These are phyloP conservation scores for Yamadazyma scolyti DNA, from an alignment of 805 yeast genomes.

Conservation along the genomic window DNA sequence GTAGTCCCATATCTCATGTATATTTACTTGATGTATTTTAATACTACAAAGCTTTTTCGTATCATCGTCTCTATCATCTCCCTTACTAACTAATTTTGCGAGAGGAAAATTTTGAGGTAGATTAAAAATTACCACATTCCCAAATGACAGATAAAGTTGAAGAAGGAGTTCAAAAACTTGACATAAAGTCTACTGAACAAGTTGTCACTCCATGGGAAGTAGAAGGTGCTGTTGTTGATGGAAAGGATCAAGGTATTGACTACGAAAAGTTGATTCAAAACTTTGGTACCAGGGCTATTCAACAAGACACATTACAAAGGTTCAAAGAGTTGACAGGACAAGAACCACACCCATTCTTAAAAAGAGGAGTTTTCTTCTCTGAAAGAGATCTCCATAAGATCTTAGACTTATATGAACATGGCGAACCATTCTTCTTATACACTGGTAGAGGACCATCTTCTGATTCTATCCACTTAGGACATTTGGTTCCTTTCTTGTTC, in stretches of 20 bases:
- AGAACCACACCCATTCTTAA: constrained; percentile 84
- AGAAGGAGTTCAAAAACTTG: constrained; percentile 9
- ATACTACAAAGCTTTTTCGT: constrained; percentile 8
- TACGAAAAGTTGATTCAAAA: constrained; percentile 82
- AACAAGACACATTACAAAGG: constrained; percentile 66
- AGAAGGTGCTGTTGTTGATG: constrained; percentile 96
- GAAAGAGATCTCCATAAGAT: constrained; percentile 81
- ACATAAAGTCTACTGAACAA: constrained; percentile 27
- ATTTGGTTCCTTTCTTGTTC: constrained; percentile 90
- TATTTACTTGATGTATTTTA: constrained; percentile 15
- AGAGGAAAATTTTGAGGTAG: no score
- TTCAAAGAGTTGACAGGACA: constrained; percentile 83
- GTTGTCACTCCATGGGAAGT: constrained; percentile 95
- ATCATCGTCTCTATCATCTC: not conserved
- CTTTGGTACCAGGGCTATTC: constrained; percentile 80
- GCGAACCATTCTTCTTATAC: constrained; percentile 91
- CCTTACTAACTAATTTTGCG: not conserved
- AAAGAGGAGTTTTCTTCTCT: constrained; percentile 88
- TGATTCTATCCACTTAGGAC: constrained; percentile 94
- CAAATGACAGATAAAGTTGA: constrained; percentile 4
- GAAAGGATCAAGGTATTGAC: constrained; percentile 85
- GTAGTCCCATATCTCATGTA: constrained; percentile 13
- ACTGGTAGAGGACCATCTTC: constrained; percentile 98
- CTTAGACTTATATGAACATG: constrained; percentile 86
- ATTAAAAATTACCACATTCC: constrained; percentile 1